Base-by-base conservation (phyloP, 192 early-diverging fungal genomes). In the Jimgerdemannia flammicorona region DNA sequence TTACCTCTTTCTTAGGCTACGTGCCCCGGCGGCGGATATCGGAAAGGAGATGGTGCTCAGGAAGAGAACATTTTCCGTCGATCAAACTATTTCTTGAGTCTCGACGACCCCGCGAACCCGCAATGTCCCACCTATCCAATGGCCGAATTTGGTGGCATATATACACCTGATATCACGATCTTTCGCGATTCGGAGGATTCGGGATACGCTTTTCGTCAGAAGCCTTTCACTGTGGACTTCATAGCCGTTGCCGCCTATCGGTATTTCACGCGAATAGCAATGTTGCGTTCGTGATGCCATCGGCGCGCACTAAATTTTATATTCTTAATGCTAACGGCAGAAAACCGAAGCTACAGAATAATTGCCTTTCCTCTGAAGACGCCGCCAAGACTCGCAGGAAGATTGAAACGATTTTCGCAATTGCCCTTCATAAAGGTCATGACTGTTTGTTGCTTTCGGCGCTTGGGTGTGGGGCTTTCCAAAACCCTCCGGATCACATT, bases 11-110 rank as follows among this genome's bases (percentile, higher is more conserved):
- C 49, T 14, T 59, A 59, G 49, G 49, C 49, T 10, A 59, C 49
- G 49, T 10, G 14, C 49, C 84, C 84, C 1, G 84, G 84, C 39
- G 84, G 84, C 67, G 82, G 79, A 3, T 85, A 85, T 79, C 81
- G 81, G 71, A 76, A 81, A 66, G 84, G 84, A 14, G 82, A 78
- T 0, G 84, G 81, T 49, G 73, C 81, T 70, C 81, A 83, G 75
- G 84, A 85, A 66, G 84, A 85, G 70, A 79, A 81, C 70, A 66
- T 85, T 17, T 78, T 83, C 40, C 84, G 84, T 42, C 84, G 84
- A 42, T 81, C 76, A 54, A 81, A 80, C 44, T 79, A 81, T 65
- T 67, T 79, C 76, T 81, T 81, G 73, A 83, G 80, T 72, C 82
- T 85, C 66, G 84, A 85, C 64, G 84, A 83, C 42, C 79, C 81